Conservation (phyloP, 2,329 filamentous ascomycete genomes). For the Penicillium aurantiogriseum region DNA sequence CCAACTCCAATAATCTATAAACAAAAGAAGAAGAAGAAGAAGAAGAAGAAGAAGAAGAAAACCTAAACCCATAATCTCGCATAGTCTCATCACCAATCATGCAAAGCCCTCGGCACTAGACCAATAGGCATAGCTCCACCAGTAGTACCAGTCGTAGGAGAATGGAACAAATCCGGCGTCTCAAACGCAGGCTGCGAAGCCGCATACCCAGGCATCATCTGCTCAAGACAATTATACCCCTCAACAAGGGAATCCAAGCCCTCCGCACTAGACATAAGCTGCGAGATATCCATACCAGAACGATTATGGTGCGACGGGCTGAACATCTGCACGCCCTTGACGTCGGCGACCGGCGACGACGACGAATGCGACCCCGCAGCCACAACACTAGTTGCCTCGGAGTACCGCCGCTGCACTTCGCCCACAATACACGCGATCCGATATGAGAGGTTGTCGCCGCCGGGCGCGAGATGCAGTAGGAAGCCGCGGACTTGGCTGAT, state of each 20-base stretch:
- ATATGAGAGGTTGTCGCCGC: conserved; percentile 35
- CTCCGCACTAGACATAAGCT: conserved; percentile 19
- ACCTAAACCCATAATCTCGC: not conserved
- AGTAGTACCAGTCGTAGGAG: conserved; percentile 13
- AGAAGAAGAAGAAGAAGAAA: not conserved
- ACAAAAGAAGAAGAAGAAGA: not conserved
- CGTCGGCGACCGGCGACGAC: conserved; percentile 19
- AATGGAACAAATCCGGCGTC: conserved; percentile 18
- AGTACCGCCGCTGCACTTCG: conserved; percentile 33
- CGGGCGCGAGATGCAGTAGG: conserved; percentile 34
- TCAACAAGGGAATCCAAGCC: conserved; percentile 27
- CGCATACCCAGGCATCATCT: conserved; percentile 26
- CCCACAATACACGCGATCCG: conserved; percentile 33
- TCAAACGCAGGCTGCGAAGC: conserved; percentile 17
- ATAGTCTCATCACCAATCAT: conserved; percentile 20
- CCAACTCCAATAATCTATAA: not conserved
- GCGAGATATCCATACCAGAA: conserved; percentile 22
- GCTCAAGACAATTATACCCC: conserved; percentile 26
- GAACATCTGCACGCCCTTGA: conserved; percentile 15
- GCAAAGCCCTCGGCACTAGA: conserved; percentile 25
- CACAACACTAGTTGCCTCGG: conserved; percentile 18
- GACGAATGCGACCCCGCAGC: conserved; percentile 11
- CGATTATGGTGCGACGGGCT: conserved; percentile 5
- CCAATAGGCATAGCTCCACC: conserved; percentile 25
- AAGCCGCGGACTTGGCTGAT: conserved; percentile 36